Conservation (phyloP, 108 stramenopile genomes). For the Schizochytrium sp. region DNA sequence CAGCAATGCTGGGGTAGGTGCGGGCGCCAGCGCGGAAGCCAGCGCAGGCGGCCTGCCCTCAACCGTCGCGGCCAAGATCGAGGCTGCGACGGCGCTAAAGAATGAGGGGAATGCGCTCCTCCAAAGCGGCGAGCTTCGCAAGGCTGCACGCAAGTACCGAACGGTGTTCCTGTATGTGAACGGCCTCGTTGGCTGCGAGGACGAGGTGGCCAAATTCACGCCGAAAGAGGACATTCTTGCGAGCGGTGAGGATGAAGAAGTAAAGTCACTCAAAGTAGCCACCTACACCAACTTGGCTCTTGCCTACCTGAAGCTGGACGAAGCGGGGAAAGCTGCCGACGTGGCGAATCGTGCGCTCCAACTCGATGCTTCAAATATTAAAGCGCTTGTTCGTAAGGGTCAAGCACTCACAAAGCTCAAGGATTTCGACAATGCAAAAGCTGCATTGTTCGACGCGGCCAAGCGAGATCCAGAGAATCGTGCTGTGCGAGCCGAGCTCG, state of each 20-base stretch:
- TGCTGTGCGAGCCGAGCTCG: neutral
- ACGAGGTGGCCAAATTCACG: neutral
- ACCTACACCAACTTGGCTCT: neutral
- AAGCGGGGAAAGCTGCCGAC: neutral
- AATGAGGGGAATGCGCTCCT: neutral
- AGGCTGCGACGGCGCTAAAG: neutral
- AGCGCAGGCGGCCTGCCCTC: too few species aligned
- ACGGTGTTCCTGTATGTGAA: conserved; percentile 3
- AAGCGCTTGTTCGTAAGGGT: neutral
- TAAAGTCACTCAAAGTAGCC: neutral
- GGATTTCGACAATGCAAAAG: neutral
- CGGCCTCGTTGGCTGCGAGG: neutral
- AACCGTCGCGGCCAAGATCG: neutral
- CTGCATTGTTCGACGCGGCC: neutral
- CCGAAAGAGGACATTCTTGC: neutral
- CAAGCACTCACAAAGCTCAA: neutral
- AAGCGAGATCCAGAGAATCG: neutral
- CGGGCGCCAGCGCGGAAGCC: too few species aligned
- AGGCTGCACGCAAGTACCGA: neutral
- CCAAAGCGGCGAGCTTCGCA: neutral
- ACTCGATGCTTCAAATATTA: neutral
- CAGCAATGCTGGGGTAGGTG: too few species aligned
- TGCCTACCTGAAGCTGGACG: neutral
- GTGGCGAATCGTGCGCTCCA: neutral
- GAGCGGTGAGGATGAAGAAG: neutral